A percentile compares a stretch with the other conserved stretches of the same genome.
These are phyloP conservation scores for Yamadazyma insecticola DNA, from an alignment of 805 yeast species.

Conservation along the genomic window DNA sequence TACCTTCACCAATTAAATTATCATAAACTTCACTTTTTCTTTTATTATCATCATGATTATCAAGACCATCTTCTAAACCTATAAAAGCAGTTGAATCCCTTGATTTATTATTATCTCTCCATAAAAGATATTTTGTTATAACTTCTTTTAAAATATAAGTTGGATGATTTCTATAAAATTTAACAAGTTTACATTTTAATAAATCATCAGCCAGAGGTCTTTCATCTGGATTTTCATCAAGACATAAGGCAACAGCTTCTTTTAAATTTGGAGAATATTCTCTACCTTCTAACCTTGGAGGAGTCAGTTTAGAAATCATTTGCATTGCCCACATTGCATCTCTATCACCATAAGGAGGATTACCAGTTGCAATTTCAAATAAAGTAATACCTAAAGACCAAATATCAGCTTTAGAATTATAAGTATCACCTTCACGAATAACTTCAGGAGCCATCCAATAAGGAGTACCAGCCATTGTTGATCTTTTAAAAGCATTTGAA, in stretches of 20 bases:
- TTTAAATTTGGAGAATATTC: conserved; percentile 72
- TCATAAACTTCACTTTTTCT: conserved; percentile 7
- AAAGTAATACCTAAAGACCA: conserved; percentile 97
- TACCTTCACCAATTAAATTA: conserved; percentile 1
- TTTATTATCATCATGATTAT: conserved; percentile 13
- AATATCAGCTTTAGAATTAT: conserved; percentile 90
- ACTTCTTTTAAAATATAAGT: conserved; percentile 66
- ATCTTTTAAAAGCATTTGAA: conserved; percentile 68
- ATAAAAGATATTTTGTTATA: conserved; percentile 63
- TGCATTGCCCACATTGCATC: conserved; percentile 96
- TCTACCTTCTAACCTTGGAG: conserved; percentile 91
- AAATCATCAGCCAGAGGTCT: conserved; percentile 86
- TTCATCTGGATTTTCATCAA: conserved; percentile 90
- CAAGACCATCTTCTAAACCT: conserved; percentile 20
- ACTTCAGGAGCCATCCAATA: conserved; percentile 99
- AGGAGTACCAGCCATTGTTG: conserved; percentile 94
- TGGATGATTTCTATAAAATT: conserved; percentile 54
- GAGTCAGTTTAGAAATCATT: conserved; percentile 85
- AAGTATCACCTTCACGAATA: conserved; percentile 81
- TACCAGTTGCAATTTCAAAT: conserved; percentile 93
- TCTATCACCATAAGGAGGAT: conserved; percentile 94
- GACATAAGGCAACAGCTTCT: conserved; percentile 84
- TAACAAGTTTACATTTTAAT: conserved; percentile 67
- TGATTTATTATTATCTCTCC: conserved; percentile 55
- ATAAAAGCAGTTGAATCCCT: conserved; percentile 40